Evolutionary conservation across 192 early-diverging fungal genomes (phyloP).

Genomic region (Coemansia erecta): DNA sequence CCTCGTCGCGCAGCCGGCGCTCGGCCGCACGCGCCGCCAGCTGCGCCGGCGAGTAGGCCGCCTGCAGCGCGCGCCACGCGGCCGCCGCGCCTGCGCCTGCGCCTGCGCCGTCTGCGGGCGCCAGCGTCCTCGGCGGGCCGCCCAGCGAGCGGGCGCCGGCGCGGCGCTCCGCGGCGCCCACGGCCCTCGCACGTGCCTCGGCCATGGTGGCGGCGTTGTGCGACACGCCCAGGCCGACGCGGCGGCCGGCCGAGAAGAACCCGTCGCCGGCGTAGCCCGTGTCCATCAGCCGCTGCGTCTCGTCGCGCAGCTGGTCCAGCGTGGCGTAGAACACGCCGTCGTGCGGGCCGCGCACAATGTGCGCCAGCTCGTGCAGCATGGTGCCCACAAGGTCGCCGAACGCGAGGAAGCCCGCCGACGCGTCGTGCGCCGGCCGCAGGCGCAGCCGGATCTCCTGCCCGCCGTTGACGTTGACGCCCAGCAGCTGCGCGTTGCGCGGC

Average conservation of each 20-base stretch:
- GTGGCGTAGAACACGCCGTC: constrained; percentile 32
- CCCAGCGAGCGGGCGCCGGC: constrained; percentile 10
- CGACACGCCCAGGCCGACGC: constrained; percentile 21
- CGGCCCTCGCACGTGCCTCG: constrained; percentile 13
- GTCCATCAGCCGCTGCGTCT: constrained; percentile 32
- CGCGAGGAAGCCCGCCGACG: constrained; percentile 20
- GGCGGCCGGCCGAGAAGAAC: constrained; percentile 27
- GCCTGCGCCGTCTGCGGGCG: no score
- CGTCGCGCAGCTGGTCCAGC: constrained; percentile 30
- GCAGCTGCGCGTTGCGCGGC: constrained; percentile 25
- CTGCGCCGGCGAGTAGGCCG: constrained; percentile 24
- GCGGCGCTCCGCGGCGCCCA: no score
- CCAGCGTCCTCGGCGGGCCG: constrained; percentile 20
- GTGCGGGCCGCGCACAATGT: constrained; percentile 38
- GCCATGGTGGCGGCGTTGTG: constrained; percentile 24
- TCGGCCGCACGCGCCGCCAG: constrained; percentile 43
- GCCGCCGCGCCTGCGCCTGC: neutral
- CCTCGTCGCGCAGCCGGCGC: constrained; percentile 34
- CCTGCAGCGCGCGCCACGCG: constrained; percentile 3
- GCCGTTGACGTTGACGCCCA: constrained; percentile 41
- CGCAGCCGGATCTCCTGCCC: constrained; percentile 44
- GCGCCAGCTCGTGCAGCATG: constrained; percentile 51
- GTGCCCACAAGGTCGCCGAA: constrained; percentile 43
- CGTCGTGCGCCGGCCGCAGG: constrained; percentile 22
- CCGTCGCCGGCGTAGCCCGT: constrained; percentile 43